Percentiles rank a stretch among this genome's conserved stretches.
These are phyloP conservation scores for Cyclotella sp. DNA, from an alignment of 108 stramenopile species.

Conservation along the genomic window DNA sequence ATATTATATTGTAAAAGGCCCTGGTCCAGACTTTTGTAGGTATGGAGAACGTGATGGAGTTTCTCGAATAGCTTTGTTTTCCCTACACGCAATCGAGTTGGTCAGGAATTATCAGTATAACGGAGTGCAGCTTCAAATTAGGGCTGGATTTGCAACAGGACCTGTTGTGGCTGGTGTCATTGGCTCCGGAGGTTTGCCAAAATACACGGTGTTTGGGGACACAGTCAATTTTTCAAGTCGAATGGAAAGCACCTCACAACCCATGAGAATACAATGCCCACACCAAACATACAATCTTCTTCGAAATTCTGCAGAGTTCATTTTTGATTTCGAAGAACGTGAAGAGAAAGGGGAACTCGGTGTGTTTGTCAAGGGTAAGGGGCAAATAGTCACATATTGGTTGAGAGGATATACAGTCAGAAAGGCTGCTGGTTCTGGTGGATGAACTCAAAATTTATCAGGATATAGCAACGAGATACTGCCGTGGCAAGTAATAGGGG, in stretches of 20 bases:
- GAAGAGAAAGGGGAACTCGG: conserved; percentile 17
- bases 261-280: neutral
- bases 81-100: neutral
- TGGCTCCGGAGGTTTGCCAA: neutral
- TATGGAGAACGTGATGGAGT: neutral
- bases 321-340: conserved; percentile 12
- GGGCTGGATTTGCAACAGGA: neutral
- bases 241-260: neutral
- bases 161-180: neutral
- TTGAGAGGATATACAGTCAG: neutral
- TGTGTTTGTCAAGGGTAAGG: conserved; percentile 30
- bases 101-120: conserved; percentile 5
- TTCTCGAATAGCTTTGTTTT: neutral
- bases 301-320: neutral
- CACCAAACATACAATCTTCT: conserved; percentile 18
- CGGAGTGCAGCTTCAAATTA: neutral
- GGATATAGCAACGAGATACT: too few species aligned
- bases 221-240: neutral
- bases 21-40: neutral
- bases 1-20: neutral
- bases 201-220: neutral
- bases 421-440: neutral
- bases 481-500: too few species aligned
- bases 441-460: too few species aligned
- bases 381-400: conserved; percentile 19